These are phyloP conservation scores for Helenozyma baotianmanensis DNA, from an alignment of 805 yeast genomes.

Conservation along the genomic window DNA sequence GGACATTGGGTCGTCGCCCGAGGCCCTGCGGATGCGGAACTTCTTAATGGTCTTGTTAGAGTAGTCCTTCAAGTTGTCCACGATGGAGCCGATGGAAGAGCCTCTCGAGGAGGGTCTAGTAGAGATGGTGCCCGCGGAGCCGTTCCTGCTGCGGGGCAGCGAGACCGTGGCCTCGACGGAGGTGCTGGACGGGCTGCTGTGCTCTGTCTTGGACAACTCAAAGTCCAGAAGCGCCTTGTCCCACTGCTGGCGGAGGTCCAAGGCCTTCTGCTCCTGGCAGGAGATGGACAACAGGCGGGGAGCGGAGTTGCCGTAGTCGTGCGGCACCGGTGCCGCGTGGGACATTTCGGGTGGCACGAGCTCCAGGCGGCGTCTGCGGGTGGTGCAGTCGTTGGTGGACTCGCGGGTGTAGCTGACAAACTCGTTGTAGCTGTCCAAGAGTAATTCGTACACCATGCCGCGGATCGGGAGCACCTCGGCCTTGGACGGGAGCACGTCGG, in stretches of 20 bases:
- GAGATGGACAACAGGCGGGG: conserved; percentile 1
- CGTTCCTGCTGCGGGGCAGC: conserved; percentile 8
- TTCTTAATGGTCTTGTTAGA: conserved; percentile 25
- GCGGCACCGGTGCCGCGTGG: not conserved
- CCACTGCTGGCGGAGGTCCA: conserved; percentile 13
- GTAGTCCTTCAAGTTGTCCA: conserved; percentile 27
- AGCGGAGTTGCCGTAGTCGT: not conserved
- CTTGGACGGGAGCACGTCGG: conserved; percentile 17
- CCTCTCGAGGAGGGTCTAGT: conserved; percentile 22
- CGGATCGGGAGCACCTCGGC: conserved; percentile 14
- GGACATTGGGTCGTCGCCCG: conserved; percentile 1
- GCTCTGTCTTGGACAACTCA: conserved; percentile 7
- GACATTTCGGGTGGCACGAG: conserved; percentile 16
- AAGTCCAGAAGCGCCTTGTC: conserved; percentile 9
- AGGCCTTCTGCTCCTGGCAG: conserved; percentile 3
- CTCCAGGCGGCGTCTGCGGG: conserved; percentile 18
- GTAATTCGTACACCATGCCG: conserved; percentile 24
- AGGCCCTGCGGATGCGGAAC: conserved; percentile 28
- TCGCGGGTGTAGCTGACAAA: conserved; percentile 21
- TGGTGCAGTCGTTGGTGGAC: conserved; percentile 2
- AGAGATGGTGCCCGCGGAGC: conserved; percentile 11
- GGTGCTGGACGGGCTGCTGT: conserved; percentile 5
- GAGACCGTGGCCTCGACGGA: conserved; percentile 2
- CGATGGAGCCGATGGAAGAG: conserved; percentile 27
- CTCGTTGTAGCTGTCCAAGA: conserved; percentile 30